Evolutionary conservation across 2,329 filamentous ascomycete genomes (phyloP).

Genomic region (Cladobotryum mycophilum): DNA sequence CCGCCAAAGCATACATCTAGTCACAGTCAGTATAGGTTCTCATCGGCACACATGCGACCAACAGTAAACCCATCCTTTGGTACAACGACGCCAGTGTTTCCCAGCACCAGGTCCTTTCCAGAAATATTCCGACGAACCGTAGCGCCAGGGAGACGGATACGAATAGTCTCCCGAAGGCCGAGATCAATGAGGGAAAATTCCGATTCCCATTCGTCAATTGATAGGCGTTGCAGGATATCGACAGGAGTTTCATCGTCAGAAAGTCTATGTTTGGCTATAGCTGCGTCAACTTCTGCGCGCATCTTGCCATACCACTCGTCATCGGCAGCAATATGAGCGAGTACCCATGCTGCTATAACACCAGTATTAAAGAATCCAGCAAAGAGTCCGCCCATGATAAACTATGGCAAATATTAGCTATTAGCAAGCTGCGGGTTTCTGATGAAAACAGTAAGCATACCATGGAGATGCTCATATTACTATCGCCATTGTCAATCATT

Average conservation of each 20-base stretch:
- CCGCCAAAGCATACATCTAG: conserved; percentile 35
- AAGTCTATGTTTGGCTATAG: conserved; percentile 36
- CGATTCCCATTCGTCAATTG: conserved; percentile 48
- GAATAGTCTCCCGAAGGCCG: conserved; percentile 48
- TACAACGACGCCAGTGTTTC: conserved; percentile 41
- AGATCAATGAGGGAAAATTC: conserved; percentile 49
- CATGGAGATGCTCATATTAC: conserved; percentile 35
- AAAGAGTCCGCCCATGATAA: conserved; percentile 47
- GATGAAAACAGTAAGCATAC: conserved; percentile 21
- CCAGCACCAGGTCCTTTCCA: conserved; percentile 38
- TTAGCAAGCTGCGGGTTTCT: neutral
- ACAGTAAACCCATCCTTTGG: conserved; percentile 39
- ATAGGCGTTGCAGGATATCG: conserved; percentile 37
- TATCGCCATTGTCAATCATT: conserved; percentile 46
- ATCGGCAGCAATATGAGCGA: conserved; percentile 43
- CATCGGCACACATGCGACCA: no score
- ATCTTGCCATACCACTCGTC: conserved; percentile 39
- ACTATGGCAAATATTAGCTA: conserved; percentile 23
- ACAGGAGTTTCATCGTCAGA: conserved; percentile 22
- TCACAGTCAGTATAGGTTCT: no score
- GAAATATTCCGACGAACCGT: conserved; percentile 47
- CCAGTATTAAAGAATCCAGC: conserved; percentile 51
- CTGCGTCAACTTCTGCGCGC: conserved; percentile 40
- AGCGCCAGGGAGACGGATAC: conserved; percentile 41
- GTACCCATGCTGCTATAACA: conserved; percentile 47